Evolutionary conservation across 345 rosid species (phyloP).

Genomic region (Sonneratia caseolaris): DNA sequence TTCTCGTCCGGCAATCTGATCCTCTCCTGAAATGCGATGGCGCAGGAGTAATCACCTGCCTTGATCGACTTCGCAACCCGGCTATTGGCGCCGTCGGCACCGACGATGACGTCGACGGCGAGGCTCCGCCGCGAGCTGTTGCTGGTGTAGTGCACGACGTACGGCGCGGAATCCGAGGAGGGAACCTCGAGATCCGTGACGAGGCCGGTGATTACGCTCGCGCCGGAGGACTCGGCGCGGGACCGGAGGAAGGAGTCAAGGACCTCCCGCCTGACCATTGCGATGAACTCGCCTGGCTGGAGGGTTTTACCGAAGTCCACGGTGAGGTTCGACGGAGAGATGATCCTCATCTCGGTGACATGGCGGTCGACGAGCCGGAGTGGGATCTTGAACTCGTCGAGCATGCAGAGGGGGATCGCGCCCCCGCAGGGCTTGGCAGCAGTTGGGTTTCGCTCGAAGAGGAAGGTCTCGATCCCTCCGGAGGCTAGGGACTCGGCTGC

Average conservation of each 20-base stretch:
- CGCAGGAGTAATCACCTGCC: conserved; percentile 45
- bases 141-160: conserved; percentile 39
- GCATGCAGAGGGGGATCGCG: conserved; percentile 67
- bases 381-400: conserved; percentile 59
- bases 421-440: conserved; percentile 67
- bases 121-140: conserved; percentile 22
- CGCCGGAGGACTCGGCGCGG: conserved; percentile 47
- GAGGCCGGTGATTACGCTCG: conserved; percentile 34
- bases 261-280: conserved; percentile 66
- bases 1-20: conserved; percentile 49
- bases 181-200: conserved; percentile 49
- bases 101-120: conserved; percentile 46
- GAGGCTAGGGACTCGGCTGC: conserved; percentile 48
- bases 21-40: conserved; percentile 65
- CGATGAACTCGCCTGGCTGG: conserved; percentile 43
- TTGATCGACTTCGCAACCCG: conserved; percentile 43
- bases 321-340: conserved; percentile 57
- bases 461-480: conserved; percentile 55
- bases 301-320: conserved; percentile 60
- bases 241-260: conserved; percentile 61
- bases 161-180: conserved; percentile 24
- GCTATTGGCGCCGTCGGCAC: conserved; percentile 68
- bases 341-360: conserved; percentile 54
- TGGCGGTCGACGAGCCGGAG: conserved; percentile 49
- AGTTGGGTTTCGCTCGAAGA: conserved; percentile 50